A percentile compares a stretch with the other conserved stretches of the same genome.
Conservation (phyloP, 2,329 filamentous ascomycete genomes). For the Phialophora chinensis region DNA sequence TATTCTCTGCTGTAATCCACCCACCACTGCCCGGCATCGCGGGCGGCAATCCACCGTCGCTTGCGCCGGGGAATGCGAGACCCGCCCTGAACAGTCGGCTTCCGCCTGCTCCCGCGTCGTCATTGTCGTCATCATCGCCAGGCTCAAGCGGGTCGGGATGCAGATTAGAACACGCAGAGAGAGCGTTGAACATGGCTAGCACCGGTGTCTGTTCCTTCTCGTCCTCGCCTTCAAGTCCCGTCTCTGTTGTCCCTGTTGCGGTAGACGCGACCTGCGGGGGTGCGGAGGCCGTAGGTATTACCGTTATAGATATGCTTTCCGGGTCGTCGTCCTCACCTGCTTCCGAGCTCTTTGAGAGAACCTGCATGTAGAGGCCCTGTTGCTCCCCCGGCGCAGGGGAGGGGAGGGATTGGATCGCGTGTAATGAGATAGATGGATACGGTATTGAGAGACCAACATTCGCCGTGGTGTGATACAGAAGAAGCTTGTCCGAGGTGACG, state of each 20-base stretch:
- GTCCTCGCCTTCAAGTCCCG: conserved; percentile 39
- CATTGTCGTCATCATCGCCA: conserved; percentile 47
- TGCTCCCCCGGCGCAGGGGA: conserved; percentile 42
- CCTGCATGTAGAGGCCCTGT: conserved; percentile 57
- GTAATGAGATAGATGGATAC: conserved; percentile 56
- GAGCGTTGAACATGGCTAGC: conserved; percentile 51
- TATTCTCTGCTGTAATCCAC: conserved; percentile 84
- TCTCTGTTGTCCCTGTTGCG: conserved; percentile 29
- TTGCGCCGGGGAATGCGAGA: conserved; percentile 45
- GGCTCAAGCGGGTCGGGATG: conserved; percentile 53
- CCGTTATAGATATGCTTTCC: conserved; percentile 51
- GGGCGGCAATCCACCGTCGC: conserved; percentile 51
- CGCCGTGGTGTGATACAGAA: conserved; percentile 48
- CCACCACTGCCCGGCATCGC: conserved; percentile 57
- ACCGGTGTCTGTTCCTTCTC: conserved; percentile 47
- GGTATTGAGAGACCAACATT: conserved; percentile 52
- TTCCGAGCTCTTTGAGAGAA: conserved; percentile 40
- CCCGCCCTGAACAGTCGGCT: conserved; percentile 47
- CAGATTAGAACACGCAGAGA: conserved; percentile 56
- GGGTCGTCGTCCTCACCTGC: conserved; percentile 50
- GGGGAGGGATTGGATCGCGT: conserved; percentile 54
- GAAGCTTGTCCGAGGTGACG: conserved; percentile 57
- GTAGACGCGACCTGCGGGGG: conserved; percentile 34
- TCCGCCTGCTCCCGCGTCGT: conserved; percentile 45
- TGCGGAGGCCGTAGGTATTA: conserved; percentile 47